Base-by-base conservation (phyloP, 208 protist genomes). In the Polymyxa betae region DNA sequence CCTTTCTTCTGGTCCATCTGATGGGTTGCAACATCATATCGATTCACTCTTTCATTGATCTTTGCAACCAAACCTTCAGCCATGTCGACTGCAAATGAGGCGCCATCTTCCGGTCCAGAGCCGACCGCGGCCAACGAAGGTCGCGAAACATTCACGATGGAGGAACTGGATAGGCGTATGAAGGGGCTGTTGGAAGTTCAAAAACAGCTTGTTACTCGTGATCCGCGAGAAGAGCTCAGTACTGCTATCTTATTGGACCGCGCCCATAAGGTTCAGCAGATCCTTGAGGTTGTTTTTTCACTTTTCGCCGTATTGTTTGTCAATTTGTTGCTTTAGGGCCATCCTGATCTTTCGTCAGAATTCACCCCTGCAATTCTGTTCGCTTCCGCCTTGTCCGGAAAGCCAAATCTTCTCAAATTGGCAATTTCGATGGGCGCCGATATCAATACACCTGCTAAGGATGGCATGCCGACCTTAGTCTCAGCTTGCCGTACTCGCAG, bases 381-480 rank as follows among this genome's bases (percentile, higher is more conserved):
- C n/a, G 5, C 72, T 20, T 82, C 72, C 5, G 72, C 72, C n/a
- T n/a, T 82, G 72, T 40, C 16, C n/a, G 72, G 72, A 45, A 82
- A 82, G n/a, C 72, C 72, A 35, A 82, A 82, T n/a, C 5, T 82
- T 43, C 72, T 82, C 35, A 82, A 82, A 43, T 43, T 82, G n/a
- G 72, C 72, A n/a, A 35, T 82, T 20, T 43, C n/a, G 16, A 35
- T 82, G 72, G 72, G 72, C n/a, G 72, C 72, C n/a, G 72, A 82
- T 82, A 43, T 82, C 72, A 82, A 82, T 43, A 82, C 72, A n/a
- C 72, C 72, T 20, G 72, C 72, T n/a, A 82, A 82, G 72, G 72
- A 82, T n/a, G 72, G 72, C 5, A 82, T 82, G 72, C 72, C 72
- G 16, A 82, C 72, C 12, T n/a, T 82, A 20, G 72, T 82, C n/a